Base-by-base conservation (phyloP, 768 basidiomycete species). In the Cystofilobasidium macerans region DNA sequence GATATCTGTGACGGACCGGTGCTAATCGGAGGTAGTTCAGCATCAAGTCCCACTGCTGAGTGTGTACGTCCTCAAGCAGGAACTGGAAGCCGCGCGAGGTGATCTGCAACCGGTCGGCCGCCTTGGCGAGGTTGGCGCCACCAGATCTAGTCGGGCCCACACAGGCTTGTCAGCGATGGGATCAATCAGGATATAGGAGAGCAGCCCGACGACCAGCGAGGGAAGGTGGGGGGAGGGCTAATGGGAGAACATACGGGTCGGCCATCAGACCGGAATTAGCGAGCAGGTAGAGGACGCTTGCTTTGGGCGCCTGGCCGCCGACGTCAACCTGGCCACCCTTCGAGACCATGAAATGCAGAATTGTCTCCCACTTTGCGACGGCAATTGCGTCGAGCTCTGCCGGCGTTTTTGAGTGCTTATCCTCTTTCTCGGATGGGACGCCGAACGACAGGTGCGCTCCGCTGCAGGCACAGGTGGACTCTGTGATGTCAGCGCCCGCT, bases 291-390 rank as follows among this genome's bases (percentile, higher is more conserved):
- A 94, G 79, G 18, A 98, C 92, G 24, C 61, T 47, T 11, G 85
- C 87, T 69, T 84, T 83, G 0, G 88, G 88, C 8, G 92, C 90
- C 73, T 82, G 84, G 11, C 84, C 78, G 30, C 87, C 83, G 42
- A 82, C 78, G 73, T 87, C 83, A n/a, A 84, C 88, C 33, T 83
- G 84, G 1, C 69, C 70, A 14, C 74, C 72, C 14, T 73, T 73
- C 16, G 89, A 92, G 4, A 99, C 95, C 92, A 99, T 95, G 73
- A 89, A 98, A 76, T 97, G 91, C 51, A 98, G 81, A 71, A 98
- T 94, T 0, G 90, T 92, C 92, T 95, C 91, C 91, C 91, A 95
- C 68, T 89, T 81, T 71, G 88, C 87, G 47, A 89, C 78, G 1
- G 92, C 89, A 73, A 88, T 88, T 18, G 80, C 80, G 75, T 95